Evolutionary conservation across 2,329 filamentous ascomycete species (phyloP).

Genomic region (Bipolaris bicolor): DNA sequence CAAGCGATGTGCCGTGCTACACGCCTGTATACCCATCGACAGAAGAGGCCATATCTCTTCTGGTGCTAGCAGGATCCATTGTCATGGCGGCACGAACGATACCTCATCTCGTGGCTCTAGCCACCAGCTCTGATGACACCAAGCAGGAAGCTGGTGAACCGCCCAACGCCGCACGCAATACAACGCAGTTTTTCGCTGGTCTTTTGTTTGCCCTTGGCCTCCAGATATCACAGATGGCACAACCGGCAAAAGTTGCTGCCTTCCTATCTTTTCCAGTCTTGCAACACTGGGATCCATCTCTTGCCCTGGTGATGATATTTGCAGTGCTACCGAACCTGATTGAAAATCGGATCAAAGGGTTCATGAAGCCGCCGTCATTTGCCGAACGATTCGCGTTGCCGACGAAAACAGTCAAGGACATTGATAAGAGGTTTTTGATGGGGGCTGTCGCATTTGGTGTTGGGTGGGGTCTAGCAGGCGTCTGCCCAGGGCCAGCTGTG

Average conservation of each 20-base stretch:
- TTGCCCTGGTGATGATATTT: constrained; percentile 57
- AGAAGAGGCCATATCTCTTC: constrained; percentile 35
- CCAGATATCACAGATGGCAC: constrained; percentile 59
- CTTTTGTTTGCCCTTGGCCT: constrained; percentile 60
- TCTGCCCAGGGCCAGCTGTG: constrained; percentile 60
- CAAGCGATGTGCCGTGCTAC: constrained; percentile 53
- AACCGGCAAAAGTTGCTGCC: constrained; percentile 57
- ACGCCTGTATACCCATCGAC: constrained; percentile 52
- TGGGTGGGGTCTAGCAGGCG: constrained; percentile 59
- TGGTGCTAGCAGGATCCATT: constrained; percentile 45
- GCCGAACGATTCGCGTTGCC: constrained; percentile 53
- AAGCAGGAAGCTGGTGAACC: constrained; percentile 15
- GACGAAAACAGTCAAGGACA: constrained; percentile 54
- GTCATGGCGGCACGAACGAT: constrained; percentile 30
- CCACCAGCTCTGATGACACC: constrained; percentile 1
- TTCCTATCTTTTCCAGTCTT: constrained; percentile 56
- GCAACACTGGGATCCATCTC: constrained; percentile 57
- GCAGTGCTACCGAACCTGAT: constrained; percentile 56
- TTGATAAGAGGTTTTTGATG: constrained; percentile 56
- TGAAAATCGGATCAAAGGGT: constrained; percentile 32
- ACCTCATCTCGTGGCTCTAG: constrained; percentile 29
- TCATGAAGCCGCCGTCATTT: constrained; percentile 50
- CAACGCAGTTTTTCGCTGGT: constrained; percentile 55
- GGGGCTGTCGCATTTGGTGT: constrained; percentile 58
- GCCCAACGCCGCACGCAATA: constrained; percentile 34